phyloP scores from a whole-genome alignment of 2,329 filamentous ascomycete species.

The Claviceps sp. region DNA sequence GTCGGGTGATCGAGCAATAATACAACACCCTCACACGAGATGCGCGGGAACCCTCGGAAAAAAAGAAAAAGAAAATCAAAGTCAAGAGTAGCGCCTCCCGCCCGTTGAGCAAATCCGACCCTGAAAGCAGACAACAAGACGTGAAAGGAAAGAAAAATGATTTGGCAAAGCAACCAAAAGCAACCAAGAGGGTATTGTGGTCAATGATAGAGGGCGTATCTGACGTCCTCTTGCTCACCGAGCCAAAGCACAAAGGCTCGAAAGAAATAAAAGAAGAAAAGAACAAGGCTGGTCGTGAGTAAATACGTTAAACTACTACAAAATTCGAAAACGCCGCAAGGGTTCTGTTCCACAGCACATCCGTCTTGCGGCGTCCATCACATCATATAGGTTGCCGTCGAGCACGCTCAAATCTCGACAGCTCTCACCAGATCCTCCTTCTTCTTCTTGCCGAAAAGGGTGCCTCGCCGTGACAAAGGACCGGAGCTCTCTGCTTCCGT shows the following conservation, averaged over 20 bases:
- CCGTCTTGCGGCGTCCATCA: neutral
- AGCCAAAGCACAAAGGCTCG: neutral
- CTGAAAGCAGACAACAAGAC: neutral
- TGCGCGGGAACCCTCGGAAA: too few species aligned
- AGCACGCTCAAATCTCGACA: conserved; percentile 6
- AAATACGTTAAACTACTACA: neutral
- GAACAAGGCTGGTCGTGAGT: neutral
- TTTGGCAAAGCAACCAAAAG: neutral
- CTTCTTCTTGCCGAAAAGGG: conserved; percentile 32
- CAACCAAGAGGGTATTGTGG: neutral
- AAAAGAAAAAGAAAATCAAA: too few species aligned
- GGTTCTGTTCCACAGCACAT: neutral
- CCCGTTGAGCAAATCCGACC: neutral
- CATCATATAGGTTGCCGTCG: neutral
- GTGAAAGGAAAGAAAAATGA: neutral
- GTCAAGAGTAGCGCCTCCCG: too few species aligned
- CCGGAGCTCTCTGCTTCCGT: conserved; percentile 15
- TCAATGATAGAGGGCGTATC: neutral
- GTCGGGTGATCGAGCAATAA: too few species aligned
- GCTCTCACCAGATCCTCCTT: conserved; percentile 14
- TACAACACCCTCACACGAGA: too few species aligned
- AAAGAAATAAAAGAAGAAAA: neutral
- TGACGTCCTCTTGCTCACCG: neutral
- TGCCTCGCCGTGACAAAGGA: conserved; percentile 26
- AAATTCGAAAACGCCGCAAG: neutral